phyloP scores from a whole-genome alignment of 2,329 filamentous ascomycete species.

The Neofusicoccum umdonicola region DNA sequence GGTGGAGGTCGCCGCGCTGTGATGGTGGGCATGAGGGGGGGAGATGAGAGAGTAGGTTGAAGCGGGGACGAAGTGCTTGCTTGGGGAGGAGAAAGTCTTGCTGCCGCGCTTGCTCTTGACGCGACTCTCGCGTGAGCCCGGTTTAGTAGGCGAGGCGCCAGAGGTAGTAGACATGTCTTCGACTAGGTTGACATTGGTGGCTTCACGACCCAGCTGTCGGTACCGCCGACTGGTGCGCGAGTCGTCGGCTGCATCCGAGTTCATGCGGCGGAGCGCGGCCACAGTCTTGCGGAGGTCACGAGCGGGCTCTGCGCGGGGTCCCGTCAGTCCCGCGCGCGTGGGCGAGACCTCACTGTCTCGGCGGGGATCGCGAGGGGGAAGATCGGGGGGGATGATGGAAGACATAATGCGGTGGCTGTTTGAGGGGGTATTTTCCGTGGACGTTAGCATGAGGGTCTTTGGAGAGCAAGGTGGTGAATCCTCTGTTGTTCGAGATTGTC shows the following conservation, averaged over 20 bases:
- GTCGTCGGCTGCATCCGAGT: constrained; percentile 28
- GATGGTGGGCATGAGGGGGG: not conserved
- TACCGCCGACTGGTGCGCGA: constrained; percentile 30
- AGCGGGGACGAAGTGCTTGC: not conserved
- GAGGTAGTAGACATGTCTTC: not conserved
- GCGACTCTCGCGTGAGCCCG: not conserved
- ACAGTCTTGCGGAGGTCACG: constrained; percentile 33
- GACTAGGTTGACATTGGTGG: not conserved
- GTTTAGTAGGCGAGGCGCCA: not conserved
- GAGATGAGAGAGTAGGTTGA: not conserved
- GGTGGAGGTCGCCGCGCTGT: not conserved
- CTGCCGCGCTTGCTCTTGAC: not conserved
- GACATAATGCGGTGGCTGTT: not conserved
- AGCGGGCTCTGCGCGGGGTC: constrained; percentile 30
- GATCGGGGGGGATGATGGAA: constrained; percentile 25
- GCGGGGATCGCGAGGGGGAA: constrained; percentile 23
- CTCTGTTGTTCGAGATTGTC: too few relatives aligned
- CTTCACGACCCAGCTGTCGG: constrained; percentile 40
- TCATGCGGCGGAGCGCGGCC: constrained; percentile 36
- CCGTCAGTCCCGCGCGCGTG: constrained; percentile 16
- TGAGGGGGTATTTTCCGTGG: not conserved
- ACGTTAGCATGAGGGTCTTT: constrained; percentile 30
- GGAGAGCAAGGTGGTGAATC: constrained; percentile 37
- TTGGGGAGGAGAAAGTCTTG: not conserved
- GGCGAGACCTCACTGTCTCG: not conserved